phyloP scores from a whole-genome alignment of 2,329 filamentous ascomycete genomes.

The Nigrospora sphaerica region DNA sequence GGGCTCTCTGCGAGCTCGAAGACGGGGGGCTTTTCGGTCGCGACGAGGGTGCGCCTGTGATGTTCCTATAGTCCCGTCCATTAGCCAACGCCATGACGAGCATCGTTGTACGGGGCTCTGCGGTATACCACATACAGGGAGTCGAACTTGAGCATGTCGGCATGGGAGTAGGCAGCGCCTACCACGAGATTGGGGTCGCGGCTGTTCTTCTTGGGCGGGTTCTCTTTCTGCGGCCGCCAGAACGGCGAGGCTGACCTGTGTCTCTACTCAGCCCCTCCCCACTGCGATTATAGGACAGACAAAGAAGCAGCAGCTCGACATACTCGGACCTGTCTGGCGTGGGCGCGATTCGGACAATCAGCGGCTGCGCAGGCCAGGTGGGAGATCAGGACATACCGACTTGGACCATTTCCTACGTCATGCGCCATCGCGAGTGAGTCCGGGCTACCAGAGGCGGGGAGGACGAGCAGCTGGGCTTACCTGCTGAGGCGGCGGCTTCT shows the following conservation, averaged over 20 bases:
- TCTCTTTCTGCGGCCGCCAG: conserved; percentile 61
- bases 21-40: conserved; percentile 72
- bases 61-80: conserved; percentile 35
- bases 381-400: conserved; percentile 62
- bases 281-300: neutral
- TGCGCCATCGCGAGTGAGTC: conserved; percentile 25
- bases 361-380: neutral
- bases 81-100: conserved; percentile 3
- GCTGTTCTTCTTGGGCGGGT: conserved; percentile 43
- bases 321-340: conserved; percentile 57
- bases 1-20: conserved; percentile 44
- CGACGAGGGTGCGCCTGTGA: conserved; percentile 47
- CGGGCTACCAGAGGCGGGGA: conserved; percentile 2
- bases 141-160: conserved; percentile 86
- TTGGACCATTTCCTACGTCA: conserved; percentile 93
- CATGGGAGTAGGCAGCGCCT: conserved; percentile 92
- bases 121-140: conserved; percentile 51
- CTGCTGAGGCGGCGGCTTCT: conserved; percentile 62
- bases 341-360: neutral
- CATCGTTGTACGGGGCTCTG: neutral
- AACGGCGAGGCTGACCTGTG: conserved; percentile 79
- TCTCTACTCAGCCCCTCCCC: conserved; percentile 15
- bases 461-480: conserved; percentile 36
- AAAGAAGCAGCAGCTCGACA: conserved; percentile 21
- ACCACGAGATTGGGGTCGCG: conserved; percentile 70